Conservation (phyloP, 1,284 basidiomycete species). For the Leccinum fallax region DNA sequence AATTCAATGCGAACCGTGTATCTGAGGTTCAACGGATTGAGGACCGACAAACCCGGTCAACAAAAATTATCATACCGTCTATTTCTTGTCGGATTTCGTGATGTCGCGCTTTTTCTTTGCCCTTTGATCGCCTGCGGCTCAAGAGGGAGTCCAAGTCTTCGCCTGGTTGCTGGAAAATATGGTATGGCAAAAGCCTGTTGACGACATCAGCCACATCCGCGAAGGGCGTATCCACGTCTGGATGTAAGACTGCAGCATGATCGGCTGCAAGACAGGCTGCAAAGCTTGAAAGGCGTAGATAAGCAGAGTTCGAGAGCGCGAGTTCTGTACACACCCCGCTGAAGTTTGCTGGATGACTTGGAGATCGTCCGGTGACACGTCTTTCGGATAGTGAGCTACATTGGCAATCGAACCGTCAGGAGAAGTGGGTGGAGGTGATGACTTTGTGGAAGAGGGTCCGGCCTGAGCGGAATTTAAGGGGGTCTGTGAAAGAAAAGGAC, state of each 20-base stretch:
- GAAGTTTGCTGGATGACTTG: constrained; percentile 47
- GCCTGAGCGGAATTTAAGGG: constrained; percentile 25
- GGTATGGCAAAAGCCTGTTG: constrained; percentile 70
- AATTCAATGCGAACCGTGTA: constrained; percentile 67
- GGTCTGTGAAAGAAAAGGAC: constrained; percentile 13
- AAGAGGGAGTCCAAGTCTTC: constrained; percentile 52
- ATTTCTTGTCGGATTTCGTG: constrained; percentile 53
- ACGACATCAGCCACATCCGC: constrained; percentile 59
- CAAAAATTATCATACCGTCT: constrained; percentile 39
- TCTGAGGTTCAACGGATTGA: constrained; percentile 40
- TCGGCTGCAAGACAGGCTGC: constrained; percentile 58
- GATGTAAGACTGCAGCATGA: constrained; percentile 58
- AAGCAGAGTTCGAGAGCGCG: constrained; percentile 13
- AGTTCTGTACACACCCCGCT: constrained; percentile 44
- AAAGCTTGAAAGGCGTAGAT: constrained; percentile 46
- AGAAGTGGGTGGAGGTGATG: constrained; percentile 33
- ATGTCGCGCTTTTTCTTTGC: constrained; percentile 55
- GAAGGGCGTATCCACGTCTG: constrained; percentile 71
- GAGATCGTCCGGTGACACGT: constrained; percentile 37
- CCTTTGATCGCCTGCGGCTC: constrained; percentile 47
- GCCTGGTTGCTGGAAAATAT: constrained; percentile 71
- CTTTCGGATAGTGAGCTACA: constrained; percentile 17
- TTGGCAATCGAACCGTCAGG: constrained; percentile 13
- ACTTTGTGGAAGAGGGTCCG: background rate
- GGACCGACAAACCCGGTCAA: background rate